Evolutionary conservation across 139 green algal species (phyloP).

Genomic region (Tetraselmis striata): DNA sequence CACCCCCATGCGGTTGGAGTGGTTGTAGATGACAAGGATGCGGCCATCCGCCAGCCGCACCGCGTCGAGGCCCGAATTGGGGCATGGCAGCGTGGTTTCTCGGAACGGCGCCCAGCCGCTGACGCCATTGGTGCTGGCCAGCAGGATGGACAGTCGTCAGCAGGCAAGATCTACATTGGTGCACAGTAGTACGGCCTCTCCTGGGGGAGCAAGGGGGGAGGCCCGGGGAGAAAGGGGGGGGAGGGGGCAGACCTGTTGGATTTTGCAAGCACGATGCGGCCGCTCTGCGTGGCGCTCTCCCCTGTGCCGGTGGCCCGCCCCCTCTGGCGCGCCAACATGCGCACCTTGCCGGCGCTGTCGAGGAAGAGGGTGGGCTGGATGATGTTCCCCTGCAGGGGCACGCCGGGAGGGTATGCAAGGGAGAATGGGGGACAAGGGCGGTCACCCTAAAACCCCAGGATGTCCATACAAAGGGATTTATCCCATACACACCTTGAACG

Average conservation of each 20-base stretch:
- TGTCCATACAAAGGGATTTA: too few species aligned
- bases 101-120: background rate
- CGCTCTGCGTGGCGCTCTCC: background rate
- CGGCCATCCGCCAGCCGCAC: slow-evolving; percentile 5
- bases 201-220: too few species aligned
- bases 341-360: background rate
- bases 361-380: slow-evolving; percentile 7
- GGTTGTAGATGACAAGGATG: slow-evolving; percentile 11
- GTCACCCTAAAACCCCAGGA: too few species aligned
- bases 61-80: slow-evolving; percentile 10
- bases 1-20: slow-evolving; percentile 1
- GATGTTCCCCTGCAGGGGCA: background rate
- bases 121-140: background rate
- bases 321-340: background rate
- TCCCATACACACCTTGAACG: background rate
- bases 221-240: background rate
- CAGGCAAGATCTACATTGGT: too few species aligned
- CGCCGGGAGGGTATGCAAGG: too few species aligned
- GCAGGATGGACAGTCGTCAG: too few species aligned
- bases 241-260: background rate
- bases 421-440: too few species aligned
- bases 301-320: background rate
- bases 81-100: slow-evolving; percentile 3
- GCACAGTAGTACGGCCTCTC: too few species aligned
- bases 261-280: background rate